Conservation (phyloP, 768 basidiomycete species). For the Lyophyllum shimeji region DNA sequence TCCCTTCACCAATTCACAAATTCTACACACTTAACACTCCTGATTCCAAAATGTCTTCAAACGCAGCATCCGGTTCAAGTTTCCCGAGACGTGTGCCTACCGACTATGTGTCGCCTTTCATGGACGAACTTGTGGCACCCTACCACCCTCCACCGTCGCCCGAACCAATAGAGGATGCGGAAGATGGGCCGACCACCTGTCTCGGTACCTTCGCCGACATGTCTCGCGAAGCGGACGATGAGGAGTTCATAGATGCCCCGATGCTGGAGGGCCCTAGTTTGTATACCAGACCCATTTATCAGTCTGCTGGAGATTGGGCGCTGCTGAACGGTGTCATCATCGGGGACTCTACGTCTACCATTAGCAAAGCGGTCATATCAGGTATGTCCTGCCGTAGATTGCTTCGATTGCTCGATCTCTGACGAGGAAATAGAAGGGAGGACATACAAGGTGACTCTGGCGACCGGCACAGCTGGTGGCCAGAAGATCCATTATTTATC, state of each 20-base stretch:
- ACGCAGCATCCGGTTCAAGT: not conserved
- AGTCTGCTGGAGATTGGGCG: conserved; percentile 12
- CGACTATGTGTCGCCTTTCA: conserved; percentile 3
- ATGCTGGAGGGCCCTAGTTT: not conserved
- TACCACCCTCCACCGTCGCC: not conserved
- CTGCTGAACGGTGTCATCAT: conserved; percentile 14
- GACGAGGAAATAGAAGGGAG: conserved; percentile 3
- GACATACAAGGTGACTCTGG: conserved; percentile 9
- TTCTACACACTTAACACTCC: not conserved
- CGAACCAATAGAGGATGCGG: not conserved
- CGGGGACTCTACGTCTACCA: not conserved
- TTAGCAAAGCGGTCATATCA: not conserved
- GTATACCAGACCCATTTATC: conserved; percentile 12
- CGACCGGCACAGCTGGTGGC: conserved; percentile 11
- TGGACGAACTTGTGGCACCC: conserved; percentile 6
- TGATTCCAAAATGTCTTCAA: not conserved
- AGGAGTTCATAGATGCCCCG: too few relatives aligned
- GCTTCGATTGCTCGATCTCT: not conserved
- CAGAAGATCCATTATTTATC: conserved; percentile 13
- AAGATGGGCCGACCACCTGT: not conserved
- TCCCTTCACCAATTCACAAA: not conserved
- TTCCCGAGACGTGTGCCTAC: not conserved
- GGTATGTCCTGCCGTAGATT: conserved; percentile 1
- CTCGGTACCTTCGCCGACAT: not conserved
- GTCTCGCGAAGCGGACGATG: not conserved